phyloP scores from a whole-genome alignment of 805 yeast genomes.

The Osmozyma mogii region DNA sequence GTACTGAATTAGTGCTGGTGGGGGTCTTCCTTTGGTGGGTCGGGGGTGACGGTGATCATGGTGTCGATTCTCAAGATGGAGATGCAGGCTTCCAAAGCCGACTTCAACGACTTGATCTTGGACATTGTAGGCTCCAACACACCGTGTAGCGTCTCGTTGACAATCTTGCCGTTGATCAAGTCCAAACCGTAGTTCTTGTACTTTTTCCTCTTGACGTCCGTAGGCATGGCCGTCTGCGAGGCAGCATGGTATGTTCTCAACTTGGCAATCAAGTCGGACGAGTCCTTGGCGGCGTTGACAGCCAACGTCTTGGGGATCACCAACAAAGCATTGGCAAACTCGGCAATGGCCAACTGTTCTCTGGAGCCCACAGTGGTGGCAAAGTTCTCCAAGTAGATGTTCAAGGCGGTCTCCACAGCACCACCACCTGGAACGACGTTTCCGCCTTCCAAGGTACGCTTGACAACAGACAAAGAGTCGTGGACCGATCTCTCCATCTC shows the following conservation, averaged over 20 bases:
- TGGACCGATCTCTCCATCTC: conserved; percentile 98
- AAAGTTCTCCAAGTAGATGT: conserved; percentile 89
- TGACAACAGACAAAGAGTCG: conserved; percentile 90
- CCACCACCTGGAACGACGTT: conserved; percentile 98
- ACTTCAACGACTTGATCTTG: conserved; percentile 85
- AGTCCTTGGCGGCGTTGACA: conserved; percentile 95
- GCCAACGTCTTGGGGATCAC: conserved; percentile 95
- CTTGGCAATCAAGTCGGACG: conserved; percentile 90
- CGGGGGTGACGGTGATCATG: conserved; percentile 96
- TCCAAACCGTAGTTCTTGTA: conserved; percentile 93
- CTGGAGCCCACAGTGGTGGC: conserved; percentile 97
- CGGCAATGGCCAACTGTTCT: conserved; percentile 96
- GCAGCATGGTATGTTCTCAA: conserved; percentile 95
- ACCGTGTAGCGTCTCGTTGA: conserved; percentile 76
- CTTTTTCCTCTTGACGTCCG: conserved; percentile 77
- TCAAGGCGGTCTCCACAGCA: conserved; percentile 95
- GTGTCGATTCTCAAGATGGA: conserved; percentile 97
- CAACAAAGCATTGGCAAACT: conserved; percentile 84
- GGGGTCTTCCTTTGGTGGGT: conserved; percentile 84
- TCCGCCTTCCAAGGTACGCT: conserved; percentile 92
- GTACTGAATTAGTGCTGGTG: conserved; percentile 58
- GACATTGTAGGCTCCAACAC: conserved; percentile 94
- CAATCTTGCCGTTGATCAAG: conserved; percentile 82
- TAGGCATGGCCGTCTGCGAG: conserved; percentile 74
- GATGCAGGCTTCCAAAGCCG: conserved; percentile 96